Evolutionary conservation across 495 filamentous ascomycete genomes (phyloP), one percentile per base, ranked within the genome.

Genomic region (Penicillium lividum): DNA sequence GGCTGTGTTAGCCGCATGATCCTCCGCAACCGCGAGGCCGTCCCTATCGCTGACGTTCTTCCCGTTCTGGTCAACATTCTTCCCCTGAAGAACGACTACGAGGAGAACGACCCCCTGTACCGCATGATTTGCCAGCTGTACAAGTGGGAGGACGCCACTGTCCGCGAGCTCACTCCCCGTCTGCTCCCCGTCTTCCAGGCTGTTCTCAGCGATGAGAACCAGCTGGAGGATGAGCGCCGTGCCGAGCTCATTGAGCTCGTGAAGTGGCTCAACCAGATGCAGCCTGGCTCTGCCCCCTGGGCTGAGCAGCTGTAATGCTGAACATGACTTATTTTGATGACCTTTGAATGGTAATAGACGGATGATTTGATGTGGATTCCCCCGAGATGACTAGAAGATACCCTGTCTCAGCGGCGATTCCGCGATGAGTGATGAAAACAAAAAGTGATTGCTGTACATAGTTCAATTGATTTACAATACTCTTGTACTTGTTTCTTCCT

Each of bases 1-100:
- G 94, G 94, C 36, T 98, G 95, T 72, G 80, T 98, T 29, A 86
- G 83, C 67, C 89, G 94, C 59, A 93, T 98, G 90, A 96, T 97
- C 69, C 82, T 89, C 68, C 85, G 86, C 56, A 84, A 92, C 68
- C 88, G 89, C 10, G 86, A 92, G 48, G 83, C 83, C 52, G 84
- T 97, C 7, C 93, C 93, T 5, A 78, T 92, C 56, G 73, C 81
- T 55, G 86, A 96, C 10, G 89, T 96, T 18, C 82, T 98, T 1
- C 92, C 93, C 27, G 85, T 82, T 3, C 79, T 98, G 43, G 83
- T 94, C 18, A 80, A 79, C 53, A 80, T 94, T 11, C 80, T 98
- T 46, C 94, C 94, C 28, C 76, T 98, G 64, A 92, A 89, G 76
- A 93, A 97, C 64, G 94, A 98, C 71, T 98, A 84, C 61, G 92